Conservation (phyloP, 2,329 filamentous ascomycete genomes). For the Aspergillus alliaceus region DNA sequence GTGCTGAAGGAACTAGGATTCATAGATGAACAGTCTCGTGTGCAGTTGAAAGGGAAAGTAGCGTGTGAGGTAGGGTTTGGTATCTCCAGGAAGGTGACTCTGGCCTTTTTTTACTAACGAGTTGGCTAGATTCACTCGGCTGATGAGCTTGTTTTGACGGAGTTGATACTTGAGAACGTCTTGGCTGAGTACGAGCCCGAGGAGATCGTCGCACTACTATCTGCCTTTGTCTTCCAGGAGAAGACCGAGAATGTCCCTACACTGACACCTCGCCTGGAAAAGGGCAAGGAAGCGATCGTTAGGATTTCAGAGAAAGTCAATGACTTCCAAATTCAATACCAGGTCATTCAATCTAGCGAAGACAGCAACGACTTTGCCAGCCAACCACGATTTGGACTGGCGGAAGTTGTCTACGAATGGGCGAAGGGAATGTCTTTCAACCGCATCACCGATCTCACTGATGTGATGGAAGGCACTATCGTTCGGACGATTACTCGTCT, state of each 20-base stretch:
- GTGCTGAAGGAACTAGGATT: conserved; percentile 91
- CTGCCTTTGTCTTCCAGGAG: conserved; percentile 95
- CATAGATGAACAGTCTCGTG: conserved; percentile 80
- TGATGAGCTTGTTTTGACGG: conserved; percentile 92
- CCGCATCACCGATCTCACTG: conserved; percentile 92
- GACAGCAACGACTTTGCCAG: conserved; percentile 91
- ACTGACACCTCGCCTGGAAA: conserved; percentile 77
- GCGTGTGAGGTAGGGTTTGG: conserved; percentile 71
- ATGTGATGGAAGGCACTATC: conserved; percentile 96
- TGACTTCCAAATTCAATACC: conserved; percentile 80
- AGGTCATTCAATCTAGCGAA: conserved; percentile 87
- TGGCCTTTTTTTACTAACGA: conserved; percentile 3
- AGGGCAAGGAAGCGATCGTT: conserved; percentile 81
- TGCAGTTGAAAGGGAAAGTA: conserved; percentile 96
- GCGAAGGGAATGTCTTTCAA: conserved; percentile 97
- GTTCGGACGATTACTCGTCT: conserved; percentile 90
- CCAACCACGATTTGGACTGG: conserved; percentile 83
- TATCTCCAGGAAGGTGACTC: background rate
- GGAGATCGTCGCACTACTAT: conserved; percentile 92
- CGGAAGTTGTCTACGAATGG: conserved; percentile 99
- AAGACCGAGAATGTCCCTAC: conserved; percentile 83
- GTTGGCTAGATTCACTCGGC: conserved; percentile 75
- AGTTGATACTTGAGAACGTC: conserved; percentile 94
- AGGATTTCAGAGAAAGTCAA: conserved; percentile 92
- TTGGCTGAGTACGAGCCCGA: conserved; percentile 93